Evolutionary conservation across 1,284 basidiomycete species (phyloP).

Genomic region (Inonotus hispidus): DNA sequence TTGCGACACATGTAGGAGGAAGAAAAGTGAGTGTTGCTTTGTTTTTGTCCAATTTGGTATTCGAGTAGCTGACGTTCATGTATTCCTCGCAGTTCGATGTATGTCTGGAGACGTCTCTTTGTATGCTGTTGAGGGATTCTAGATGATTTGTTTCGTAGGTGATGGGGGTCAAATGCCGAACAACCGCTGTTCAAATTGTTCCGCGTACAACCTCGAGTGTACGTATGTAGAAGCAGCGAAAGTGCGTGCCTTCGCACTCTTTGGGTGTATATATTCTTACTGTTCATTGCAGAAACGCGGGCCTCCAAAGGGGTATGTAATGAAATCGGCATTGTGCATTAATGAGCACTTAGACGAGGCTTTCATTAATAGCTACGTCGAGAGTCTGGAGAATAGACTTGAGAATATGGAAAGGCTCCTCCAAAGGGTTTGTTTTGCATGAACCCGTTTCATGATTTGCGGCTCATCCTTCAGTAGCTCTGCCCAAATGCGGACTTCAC

Average conservation of each 20-base stretch:
- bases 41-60: neutral
- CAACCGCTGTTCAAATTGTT: constrained; percentile 74
- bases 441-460: neutral
- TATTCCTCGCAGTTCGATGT: constrained; percentile 37
- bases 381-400: constrained; percentile 65
- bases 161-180: constrained; percentile 61
- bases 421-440: constrained; percentile 38
- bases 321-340: constrained; percentile 19
- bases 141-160: constrained; percentile 34
- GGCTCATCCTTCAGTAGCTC: constrained; percentile 30
- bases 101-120: neutral
- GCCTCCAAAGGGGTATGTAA: constrained; percentile 73
- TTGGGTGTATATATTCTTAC: neutral
- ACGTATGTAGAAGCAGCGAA: constrained; percentile 73
- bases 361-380: constrained; percentile 50
- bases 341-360: constrained; percentile 15
- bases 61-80: constrained; percentile 9
- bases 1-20: constrained; percentile 69
- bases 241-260: constrained; percentile 35
- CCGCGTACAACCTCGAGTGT: constrained; percentile 67
- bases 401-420: constrained; percentile 69
- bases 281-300: constrained; percentile 61
- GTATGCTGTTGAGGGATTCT: neutral
- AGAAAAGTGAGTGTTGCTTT: constrained; percentile 52
- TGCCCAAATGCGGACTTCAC: constrained; percentile 47